phyloP scores from a whole-genome alignment of 2,329 filamentous ascomycete genomes.

The Pyricularia sp. region DNA sequence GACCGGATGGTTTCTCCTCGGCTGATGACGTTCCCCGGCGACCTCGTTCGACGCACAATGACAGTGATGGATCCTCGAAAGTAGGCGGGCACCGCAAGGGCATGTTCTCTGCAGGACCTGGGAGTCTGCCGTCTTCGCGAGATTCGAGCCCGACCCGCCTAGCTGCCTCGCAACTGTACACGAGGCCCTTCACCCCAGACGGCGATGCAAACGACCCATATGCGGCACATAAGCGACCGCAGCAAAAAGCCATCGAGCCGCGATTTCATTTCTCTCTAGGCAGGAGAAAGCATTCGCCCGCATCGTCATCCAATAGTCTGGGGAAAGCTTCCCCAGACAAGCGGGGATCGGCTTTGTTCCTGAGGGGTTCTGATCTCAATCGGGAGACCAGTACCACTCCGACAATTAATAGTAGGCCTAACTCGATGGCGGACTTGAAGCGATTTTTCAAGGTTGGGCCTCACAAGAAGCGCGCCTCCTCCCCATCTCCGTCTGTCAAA shows the following conservation, averaged over 20 bases:
- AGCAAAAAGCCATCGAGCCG: slow-evolving; percentile 61
- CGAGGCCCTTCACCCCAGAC: slow-evolving; percentile 67
- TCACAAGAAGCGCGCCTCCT: slow-evolving; percentile 60
- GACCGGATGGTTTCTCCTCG: slow-evolving; percentile 26
- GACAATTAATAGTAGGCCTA: slow-evolving; percentile 46
- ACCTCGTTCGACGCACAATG: slow-evolving; percentile 25
- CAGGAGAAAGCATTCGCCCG: slow-evolving; percentile 61
- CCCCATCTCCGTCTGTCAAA: slow-evolving; percentile 47
- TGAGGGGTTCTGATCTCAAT: slow-evolving; percentile 32
- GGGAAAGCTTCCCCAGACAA: slow-evolving; percentile 41
- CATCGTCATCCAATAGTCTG: slow-evolving; percentile 39
- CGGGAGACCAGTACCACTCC: slow-evolving; percentile 30
- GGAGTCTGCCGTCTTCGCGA: slow-evolving; percentile 48
- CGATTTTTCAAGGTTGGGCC: slow-evolving; percentile 85
- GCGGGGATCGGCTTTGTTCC: slow-evolving; percentile 35
- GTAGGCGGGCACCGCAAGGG: slow-evolving; percentile 37
- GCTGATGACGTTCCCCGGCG: slow-evolving; percentile 29
- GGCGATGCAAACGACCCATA: slow-evolving; percentile 81
- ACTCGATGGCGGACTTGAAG: slow-evolving; percentile 91
- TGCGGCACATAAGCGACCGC: slow-evolving; percentile 68
- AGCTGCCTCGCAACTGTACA: slow-evolving; percentile 54
- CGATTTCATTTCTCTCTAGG: slow-evolving; percentile 77
- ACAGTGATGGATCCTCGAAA: slow-evolving; percentile 14
- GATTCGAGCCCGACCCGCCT: slow-evolving; percentile 57
- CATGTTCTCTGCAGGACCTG: slow-evolving; percentile 41